Evolutionary conservation across 371 early-diverging fungal genomes (phyloP), one percentile per base, ranked within the genome.

Genomic region (Mucor lusitanicus): DNA sequence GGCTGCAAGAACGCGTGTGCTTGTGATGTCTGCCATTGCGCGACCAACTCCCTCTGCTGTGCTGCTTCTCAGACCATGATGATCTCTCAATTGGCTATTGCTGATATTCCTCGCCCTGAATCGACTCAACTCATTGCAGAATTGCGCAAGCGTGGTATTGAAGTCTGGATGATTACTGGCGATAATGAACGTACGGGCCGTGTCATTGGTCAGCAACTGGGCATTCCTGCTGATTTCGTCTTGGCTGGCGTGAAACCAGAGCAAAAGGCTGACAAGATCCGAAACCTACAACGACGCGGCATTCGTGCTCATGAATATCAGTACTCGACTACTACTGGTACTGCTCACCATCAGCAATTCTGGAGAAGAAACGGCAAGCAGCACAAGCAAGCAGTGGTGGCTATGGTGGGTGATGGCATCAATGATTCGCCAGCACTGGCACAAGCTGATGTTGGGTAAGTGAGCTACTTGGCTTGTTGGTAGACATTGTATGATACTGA

Each of bases 401-500:
- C 95, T 11, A 95, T 99, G 96, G 90, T 97, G 19, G 99, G 99
- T 30, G 98, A 98, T 79, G 98, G 98, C 15, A 95, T 96, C 72
- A 98, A 97, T 71, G 98, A 97, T 79, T 90, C 95, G 1, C 92
- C 94, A 35, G 97, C 97, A 0, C 78, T 98, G 5, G 94, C 93
- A 17, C 91, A 89, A 72, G 91, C 97, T 6, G 92, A 95, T 75
- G 88, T 97, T 13, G 95, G 97, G 71, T 71, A 71, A 37, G 59
- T 60, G 13, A 23, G 17, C 40, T 40, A 3, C 30, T 30, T 30
- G 25, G 23, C 5, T 8, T 35, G 48, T 44, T 30, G n/a, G n/a
- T n/a, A n/a, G 2, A 28, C n/a, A 27, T 54, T n/a, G 35, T 28
- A 42, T 17, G 12, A n/a, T 30, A 58, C 17, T 6, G 4, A 7